phyloP scores from a whole-genome alignment of 2,329 filamentous ascomycete genomes.

The Cladosporium sphaerospermum region DNA sequence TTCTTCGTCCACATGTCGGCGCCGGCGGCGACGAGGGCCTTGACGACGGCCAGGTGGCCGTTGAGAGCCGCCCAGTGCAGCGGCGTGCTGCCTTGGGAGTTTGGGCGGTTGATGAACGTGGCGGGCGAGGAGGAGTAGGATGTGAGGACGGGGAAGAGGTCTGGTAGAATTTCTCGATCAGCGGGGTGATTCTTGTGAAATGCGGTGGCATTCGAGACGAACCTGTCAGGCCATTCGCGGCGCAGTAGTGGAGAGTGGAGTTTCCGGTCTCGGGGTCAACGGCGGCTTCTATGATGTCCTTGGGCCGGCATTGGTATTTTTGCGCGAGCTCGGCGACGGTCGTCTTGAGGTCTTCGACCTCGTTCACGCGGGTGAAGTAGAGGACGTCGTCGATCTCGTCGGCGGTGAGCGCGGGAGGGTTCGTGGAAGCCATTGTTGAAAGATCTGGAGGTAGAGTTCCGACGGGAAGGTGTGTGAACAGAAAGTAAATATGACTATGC shows the following conservation, averaged over 20 bases:
- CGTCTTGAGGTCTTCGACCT: slow-evolving; percentile 60
- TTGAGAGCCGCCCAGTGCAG: slow-evolving; percentile 93
- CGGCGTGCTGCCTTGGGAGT: slow-evolving; percentile 80
- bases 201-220: background rate
- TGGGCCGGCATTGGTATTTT: slow-evolving; percentile 53
- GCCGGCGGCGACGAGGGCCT: slow-evolving; percentile 67
- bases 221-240: slow-evolving; percentile 83
- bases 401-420: slow-evolving; percentile 49
- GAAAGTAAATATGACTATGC: background rate
- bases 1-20: slow-evolving; percentile 76
- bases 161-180: slow-evolving; percentile 2
- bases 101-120: slow-evolving; percentile 59
- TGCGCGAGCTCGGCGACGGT: slow-evolving; percentile 55
- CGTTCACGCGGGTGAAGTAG: slow-evolving; percentile 75
- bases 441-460: background rate
- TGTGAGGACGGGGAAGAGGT: slow-evolving; percentile 17
- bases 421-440: slow-evolving; percentile 9
- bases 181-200: background rate
- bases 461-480: background rate
- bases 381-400: slow-evolving; percentile 89
- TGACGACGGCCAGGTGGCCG: slow-evolving; percentile 74
- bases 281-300: slow-evolving; percentile 63
- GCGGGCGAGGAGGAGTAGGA: slow-evolving; percentile 30
- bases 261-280: slow-evolving; percentile 73
- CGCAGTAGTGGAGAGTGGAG: slow-evolving; percentile 79